phyloP scores from a whole-genome alignment of 768 basidiomycete genomes.

The Daedalea quercina region DNA sequence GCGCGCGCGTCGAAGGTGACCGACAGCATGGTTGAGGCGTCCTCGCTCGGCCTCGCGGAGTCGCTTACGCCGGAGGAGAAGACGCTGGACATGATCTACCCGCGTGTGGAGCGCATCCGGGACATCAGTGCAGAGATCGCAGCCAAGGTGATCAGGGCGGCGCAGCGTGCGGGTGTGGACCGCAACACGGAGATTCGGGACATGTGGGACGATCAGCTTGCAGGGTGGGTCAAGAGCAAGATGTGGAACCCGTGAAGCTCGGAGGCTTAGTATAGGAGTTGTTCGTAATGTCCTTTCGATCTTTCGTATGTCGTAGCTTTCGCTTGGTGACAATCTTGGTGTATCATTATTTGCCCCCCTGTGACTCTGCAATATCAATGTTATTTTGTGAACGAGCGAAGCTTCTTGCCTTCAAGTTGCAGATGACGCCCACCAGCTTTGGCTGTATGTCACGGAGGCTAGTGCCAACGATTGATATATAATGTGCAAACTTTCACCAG shows the following conservation, averaged over 20 bases:
- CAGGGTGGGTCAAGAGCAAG: conserved; percentile 47
- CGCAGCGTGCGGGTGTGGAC: conserved; percentile 51
- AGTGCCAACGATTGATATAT: too few species aligned
- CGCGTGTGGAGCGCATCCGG: conserved; percentile 75
- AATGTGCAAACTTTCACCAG: too few species aligned
- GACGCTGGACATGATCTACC: conserved; percentile 67
- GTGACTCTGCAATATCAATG: too few species aligned
- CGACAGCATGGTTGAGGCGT: conserved; percentile 85
- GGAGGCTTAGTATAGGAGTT: too few species aligned
- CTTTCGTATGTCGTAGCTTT: too few species aligned
- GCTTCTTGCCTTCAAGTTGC: too few species aligned
- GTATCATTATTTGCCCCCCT: too few species aligned
- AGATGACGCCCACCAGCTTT: too few species aligned
- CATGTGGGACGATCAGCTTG: conserved; percentile 50
- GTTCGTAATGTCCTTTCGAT: too few species aligned
- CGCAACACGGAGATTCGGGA: conserved; percentile 37
- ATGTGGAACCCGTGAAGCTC: conserved; percentile 68
- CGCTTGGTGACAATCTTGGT: too few species aligned
- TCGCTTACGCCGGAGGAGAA: conserved; percentile 69
- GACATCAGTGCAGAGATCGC: conserved; percentile 80
- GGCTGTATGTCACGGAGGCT: too few species aligned
- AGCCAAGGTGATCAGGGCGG: conserved; percentile 65
- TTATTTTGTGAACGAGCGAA: too few species aligned
- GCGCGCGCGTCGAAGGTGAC: conserved; percentile 64
- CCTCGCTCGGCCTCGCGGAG: conserved; percentile 72